These are phyloP conservation scores for Antrodiella citrinella DNA, from an alignment of 768 basidiomycete species.

Conservation along the genomic window DNA sequence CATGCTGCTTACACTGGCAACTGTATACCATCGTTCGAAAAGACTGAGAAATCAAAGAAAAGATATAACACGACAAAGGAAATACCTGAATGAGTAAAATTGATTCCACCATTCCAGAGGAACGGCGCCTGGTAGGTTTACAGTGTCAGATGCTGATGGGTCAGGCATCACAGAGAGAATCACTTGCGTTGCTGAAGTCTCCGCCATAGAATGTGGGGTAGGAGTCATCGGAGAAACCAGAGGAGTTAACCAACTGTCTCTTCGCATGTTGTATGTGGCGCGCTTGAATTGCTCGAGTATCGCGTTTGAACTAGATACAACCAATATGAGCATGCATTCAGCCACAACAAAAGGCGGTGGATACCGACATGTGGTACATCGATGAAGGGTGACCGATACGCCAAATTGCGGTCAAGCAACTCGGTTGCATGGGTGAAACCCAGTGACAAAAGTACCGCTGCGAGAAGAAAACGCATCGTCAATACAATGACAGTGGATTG, in stretches of 20 bases:
- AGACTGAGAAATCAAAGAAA: too few relatives aligned
- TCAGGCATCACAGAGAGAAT: not conserved
- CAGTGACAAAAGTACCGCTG: constrained; percentile 18
- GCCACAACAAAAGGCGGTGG: too few relatives aligned
- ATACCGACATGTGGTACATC: constrained; percentile 7
- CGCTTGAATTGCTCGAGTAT: constrained; percentile 29
- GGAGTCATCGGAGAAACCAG: constrained; percentile 37
- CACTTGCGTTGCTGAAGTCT: constrained; percentile 39
- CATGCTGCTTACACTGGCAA: constrained; percentile 36
- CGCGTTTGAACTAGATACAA: constrained; percentile 33
- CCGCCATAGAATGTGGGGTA: constrained; percentile 43
- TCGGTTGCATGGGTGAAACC: constrained; percentile 11
- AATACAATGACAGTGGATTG: too few relatives aligned
- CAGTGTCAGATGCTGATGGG: constrained; percentile 1
- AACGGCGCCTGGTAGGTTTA: constrained; percentile 32
- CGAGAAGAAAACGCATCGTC: not conserved
- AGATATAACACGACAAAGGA: too few relatives aligned
- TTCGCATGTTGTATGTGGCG: constrained; percentile 27
- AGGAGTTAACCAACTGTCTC: constrained; percentile 29
- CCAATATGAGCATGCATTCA: not conserved
- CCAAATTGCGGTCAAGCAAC: constrained; percentile 10
- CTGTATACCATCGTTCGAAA: constrained; percentile 19
- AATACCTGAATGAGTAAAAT: constrained; percentile 42
- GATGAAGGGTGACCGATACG: constrained; percentile 10
- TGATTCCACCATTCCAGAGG: constrained; percentile 42